Evolutionary conservation across 441 rosid species (phyloP).

Genomic region (Pelargonium myrrhifolium): DNA sequence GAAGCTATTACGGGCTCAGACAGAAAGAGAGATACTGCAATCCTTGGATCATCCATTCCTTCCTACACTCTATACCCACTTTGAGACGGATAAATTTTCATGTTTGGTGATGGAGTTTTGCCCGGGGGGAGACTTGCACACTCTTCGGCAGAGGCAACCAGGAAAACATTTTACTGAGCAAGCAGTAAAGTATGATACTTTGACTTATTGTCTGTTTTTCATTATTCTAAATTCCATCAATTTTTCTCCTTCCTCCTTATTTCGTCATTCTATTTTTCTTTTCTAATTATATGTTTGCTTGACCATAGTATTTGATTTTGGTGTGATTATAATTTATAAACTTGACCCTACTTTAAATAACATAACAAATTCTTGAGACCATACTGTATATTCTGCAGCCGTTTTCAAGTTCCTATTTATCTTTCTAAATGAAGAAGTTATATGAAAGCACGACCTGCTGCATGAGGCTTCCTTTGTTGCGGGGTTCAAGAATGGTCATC

Average conservation of each 20-base stretch:
- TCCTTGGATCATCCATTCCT: conserved; percentile 88
- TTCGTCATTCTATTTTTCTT: conserved; percentile 4
- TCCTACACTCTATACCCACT: conserved; percentile 77
- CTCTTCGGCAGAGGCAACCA: conserved; percentile 84
- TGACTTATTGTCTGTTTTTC: conserved; percentile 11
- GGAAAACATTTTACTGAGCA: conserved; percentile 90
- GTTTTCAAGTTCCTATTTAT: neutral
- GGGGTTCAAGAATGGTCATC: too few relatives aligned
- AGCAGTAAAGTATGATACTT: conserved; percentile 71
- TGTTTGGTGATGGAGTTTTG: conserved; percentile 92
- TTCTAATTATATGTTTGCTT: conserved; percentile 11
- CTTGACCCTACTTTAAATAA: neutral
- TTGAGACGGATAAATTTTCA: conserved; percentile 83
- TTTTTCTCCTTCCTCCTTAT: conserved; percentile 4
- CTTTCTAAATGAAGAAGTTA: neutral
- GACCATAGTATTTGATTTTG: neutral
- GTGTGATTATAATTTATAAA: neutral
- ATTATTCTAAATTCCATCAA: neutral
- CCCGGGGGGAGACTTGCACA: conserved; percentile 97
- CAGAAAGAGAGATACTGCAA: conserved; percentile 90
- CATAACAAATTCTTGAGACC: neutral
- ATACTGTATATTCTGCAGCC: neutral
- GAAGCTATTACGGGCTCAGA: conserved; percentile 88
- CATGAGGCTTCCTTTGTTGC: too few relatives aligned
- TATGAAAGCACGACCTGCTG: too few relatives aligned